Base-by-base conservation (phyloP, 805 yeast species). In the Allodekkera sacchari region DNA sequence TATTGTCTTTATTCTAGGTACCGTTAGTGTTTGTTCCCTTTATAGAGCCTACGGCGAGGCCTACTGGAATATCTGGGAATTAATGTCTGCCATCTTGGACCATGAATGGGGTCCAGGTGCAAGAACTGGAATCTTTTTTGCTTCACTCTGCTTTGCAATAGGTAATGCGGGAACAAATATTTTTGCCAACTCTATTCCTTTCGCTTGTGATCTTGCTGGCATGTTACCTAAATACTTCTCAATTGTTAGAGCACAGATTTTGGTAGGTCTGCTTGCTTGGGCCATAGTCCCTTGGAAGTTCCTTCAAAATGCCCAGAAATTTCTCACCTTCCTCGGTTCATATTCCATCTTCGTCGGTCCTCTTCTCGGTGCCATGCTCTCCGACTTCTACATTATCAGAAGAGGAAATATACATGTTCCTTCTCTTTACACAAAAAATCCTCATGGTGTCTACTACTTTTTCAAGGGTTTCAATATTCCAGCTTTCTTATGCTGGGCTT, bases 121-220 rank as follows among this genome's bases (percentile, higher is more conserved):
- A 15, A 59, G 77, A 37, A 71, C 71, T 18, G 77, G 66, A 7
- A 64, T 66, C 4, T 69, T 68, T 47, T 68, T 64, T 35, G 64
- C 71, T 22, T 71, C 67, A 31, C 43, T 68, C 37, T 57, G 38
- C 5, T 60, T 63, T 38, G 48, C 50, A 17, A 32, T 53, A 22
- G 56, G 66, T 6, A 67, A 63, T 36, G 42, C 64, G 33, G 52
- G 61, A 15, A 55, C 60, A 36, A 62, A 61, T 30, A 55, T 60
- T 20, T 48, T 61, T 22, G 59, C 59, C 25, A 53, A 60, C 31
- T 64, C 63, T 26, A 49, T 63, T 26, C 56, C 70, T 32, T 69
- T 68, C 19, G 74, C 71, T 21, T 70, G 66, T 50, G 75, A 69
- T 39, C 40, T 71, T 41, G 63, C 72, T 21, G 73, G 66, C 39